Percentiles rank a stretch among this genome's conserved stretches.
These are phyloP conservation scores for Acacia concinna DNA, from an alignment of 331 rosid genomes.

Conservation along the genomic window DNA sequence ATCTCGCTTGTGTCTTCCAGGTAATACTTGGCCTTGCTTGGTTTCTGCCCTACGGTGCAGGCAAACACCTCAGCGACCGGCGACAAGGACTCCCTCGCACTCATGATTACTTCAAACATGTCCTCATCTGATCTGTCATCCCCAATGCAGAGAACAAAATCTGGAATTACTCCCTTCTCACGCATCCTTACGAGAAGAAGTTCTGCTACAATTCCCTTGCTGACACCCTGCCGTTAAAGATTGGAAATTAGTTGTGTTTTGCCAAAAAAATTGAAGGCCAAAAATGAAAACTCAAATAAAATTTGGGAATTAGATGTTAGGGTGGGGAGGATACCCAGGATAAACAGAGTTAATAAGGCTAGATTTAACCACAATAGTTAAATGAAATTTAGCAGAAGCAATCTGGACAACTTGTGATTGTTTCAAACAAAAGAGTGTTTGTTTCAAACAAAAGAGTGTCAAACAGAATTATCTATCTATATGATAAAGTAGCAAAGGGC, in stretches of 20 bases:
- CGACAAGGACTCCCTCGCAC: slow-evolving; percentile 57
- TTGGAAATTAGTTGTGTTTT: slow-evolving; percentile 4
- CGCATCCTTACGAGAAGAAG: slow-evolving; percentile 69
- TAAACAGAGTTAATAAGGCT: neutral
- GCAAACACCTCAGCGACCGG: slow-evolving; percentile 78
- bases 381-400: neutral
- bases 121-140: slow-evolving; percentile 95
- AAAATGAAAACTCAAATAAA: neutral
- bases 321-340: neutral
- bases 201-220: slow-evolving; percentile 85
- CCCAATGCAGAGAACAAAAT: slow-evolving; percentile 88
- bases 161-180: slow-evolving; percentile 72
- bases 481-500: neutral
- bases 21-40: slow-evolving; percentile 94
- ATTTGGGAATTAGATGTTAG: neutral
- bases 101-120: slow-evolving; percentile 78
- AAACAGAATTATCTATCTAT: neutral
- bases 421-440: neutral
- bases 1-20: slow-evolving; percentile 91
- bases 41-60: slow-evolving; percentile 88
- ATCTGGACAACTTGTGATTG: neutral
- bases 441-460: neutral
- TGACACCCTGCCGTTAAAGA: slow-evolving; percentile 62
- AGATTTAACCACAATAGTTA: neutral
- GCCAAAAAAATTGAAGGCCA: neutral